Conservation (phyloP, 2,329 filamentous ascomycete genomes). For the Neonectria coccinea region DNA sequence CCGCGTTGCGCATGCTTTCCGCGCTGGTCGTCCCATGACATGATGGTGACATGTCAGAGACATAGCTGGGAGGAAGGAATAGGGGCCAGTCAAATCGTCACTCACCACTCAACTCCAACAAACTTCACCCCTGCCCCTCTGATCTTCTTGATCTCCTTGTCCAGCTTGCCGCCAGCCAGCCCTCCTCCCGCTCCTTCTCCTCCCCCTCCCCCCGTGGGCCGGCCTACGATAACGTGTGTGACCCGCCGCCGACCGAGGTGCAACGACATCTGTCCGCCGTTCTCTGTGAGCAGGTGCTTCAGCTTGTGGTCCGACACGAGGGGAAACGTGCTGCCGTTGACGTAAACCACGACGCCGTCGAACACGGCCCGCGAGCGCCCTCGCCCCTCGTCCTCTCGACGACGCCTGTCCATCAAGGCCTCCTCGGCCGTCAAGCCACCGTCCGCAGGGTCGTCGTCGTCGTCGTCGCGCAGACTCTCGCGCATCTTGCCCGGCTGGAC, state of each 20-base stretch:
- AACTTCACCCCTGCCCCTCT: slow-evolving; percentile 80
- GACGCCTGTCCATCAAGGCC: slow-evolving; percentile 45
- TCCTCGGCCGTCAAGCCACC: slow-evolving; percentile 40
- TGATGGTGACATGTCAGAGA: background rate
- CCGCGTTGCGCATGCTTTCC: background rate
- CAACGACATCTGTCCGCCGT: slow-evolving; percentile 79
- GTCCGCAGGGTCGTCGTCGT: background rate
- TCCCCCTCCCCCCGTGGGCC: slow-evolving; percentile 55
- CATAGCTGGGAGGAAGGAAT: background rate
- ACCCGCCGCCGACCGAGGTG: slow-evolving; percentile 78
- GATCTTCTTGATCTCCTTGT: slow-evolving; percentile 78
- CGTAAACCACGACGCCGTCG: slow-evolving; percentile 78
- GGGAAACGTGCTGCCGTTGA: slow-evolving; percentile 89
- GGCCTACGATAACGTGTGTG: slow-evolving; percentile 87
- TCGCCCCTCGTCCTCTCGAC: slow-evolving; percentile 64
- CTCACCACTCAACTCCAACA: slow-evolving; percentile 82
- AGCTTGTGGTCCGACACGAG: slow-evolving; percentile 86
- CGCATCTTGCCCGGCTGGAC: slow-evolving; percentile 59
- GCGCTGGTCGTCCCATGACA: background rate
- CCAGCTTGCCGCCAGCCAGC: slow-evolving; percentile 80
- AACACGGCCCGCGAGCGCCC: slow-evolving; percentile 66
- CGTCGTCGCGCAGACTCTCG: slow-evolving; percentile 29
- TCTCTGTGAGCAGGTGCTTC: slow-evolving; percentile 78
- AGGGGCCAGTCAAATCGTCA: background rate
- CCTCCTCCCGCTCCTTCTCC: slow-evolving; percentile 73